Conservation (phyloP, 1,284 basidiomycete species). For the Inonotus obliquus region DNA sequence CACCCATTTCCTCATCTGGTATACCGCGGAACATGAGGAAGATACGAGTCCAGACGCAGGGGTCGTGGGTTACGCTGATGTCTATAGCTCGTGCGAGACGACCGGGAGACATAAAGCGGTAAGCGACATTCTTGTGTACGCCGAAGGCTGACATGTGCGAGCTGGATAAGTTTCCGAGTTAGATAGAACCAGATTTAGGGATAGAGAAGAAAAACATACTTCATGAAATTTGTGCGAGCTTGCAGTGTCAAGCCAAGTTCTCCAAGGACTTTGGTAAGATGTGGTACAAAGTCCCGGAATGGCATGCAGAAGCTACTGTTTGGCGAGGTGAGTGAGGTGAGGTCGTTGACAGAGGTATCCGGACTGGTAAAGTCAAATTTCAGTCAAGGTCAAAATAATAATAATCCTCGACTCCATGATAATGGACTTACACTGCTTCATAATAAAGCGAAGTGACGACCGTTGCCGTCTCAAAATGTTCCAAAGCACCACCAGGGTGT, state of each 20-base stretch:
- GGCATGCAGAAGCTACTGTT: slow-evolving; percentile 79
- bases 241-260: slow-evolving; percentile 75
- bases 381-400: not conserved
- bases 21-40: slow-evolving; percentile 80
- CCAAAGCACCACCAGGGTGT: slow-evolving; percentile 39
- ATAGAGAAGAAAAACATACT: slow-evolving; percentile 38
- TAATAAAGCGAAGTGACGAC: slow-evolving; percentile 28
- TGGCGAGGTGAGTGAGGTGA: slow-evolving; percentile 46
- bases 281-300: slow-evolving; percentile 69
- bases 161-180: slow-evolving; percentile 32
- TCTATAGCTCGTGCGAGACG: slow-evolving; percentile 79
- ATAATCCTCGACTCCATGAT: not conserved
- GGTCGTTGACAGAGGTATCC: slow-evolving; percentile 15
- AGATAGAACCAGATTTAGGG: not conserved
- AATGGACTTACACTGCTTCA: slow-evolving; percentile 25
- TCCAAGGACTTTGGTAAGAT: slow-evolving; percentile 71
- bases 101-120: slow-evolving; percentile 73
- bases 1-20: slow-evolving; percentile 68
- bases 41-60: slow-evolving; percentile 75
- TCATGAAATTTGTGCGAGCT: slow-evolving; percentile 73
- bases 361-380: slow-evolving; percentile 8
- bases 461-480: slow-evolving; percentile 26
- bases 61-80: slow-evolving; percentile 71
- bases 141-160: slow-evolving; percentile 69
- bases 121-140: slow-evolving; percentile 76